These are phyloP conservation scores for Closterium sp. DNA, from an alignment of 139 green algal species.

Conservation along the genomic window DNA sequence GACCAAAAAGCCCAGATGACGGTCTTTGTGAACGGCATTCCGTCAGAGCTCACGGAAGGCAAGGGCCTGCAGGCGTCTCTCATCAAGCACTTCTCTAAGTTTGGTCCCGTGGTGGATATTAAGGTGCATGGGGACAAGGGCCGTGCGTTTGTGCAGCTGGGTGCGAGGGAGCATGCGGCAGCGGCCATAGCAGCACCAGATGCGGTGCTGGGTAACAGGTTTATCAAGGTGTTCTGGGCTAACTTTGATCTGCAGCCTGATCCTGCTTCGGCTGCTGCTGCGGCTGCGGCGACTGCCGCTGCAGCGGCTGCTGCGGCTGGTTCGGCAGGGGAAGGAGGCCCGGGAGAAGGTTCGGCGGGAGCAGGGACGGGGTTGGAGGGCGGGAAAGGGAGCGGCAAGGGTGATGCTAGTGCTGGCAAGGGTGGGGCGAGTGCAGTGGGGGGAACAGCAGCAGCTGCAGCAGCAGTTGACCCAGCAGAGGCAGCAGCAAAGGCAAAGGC, in stretches of 20 bases:
- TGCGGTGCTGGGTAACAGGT: slow-evolving; percentile 48
- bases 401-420: not conserved
- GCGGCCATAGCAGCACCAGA: slow-evolving; percentile 32
- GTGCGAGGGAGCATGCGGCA: slow-evolving; percentile 16
- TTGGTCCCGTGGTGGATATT: slow-evolving; percentile 35
- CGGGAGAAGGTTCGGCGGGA: not conserved
- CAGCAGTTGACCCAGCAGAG: slow-evolving; percentile 4
- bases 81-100: slow-evolving; percentile 43
- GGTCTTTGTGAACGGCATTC: slow-evolving; percentile 41
- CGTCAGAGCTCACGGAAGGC: slow-evolving; percentile 4
- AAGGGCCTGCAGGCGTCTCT: not conserved
- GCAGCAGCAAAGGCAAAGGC: not conserved
- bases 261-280: not conserved
- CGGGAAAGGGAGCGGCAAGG: not conserved
- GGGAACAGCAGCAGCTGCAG: not conserved
- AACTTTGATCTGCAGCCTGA: slow-evolving; percentile 14
- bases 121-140: slow-evolving; percentile 8
- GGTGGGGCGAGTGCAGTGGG: not conserved
- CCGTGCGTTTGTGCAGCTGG: slow-evolving; percentile 43
- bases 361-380: not conserved
- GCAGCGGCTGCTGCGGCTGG: not conserved
- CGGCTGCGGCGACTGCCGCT: not conserved
- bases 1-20: slow-evolving; percentile 28
- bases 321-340: not conserved
- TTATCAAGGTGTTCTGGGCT: slow-evolving; percentile 44